Percentiles rank a stretch among this genome's conserved stretches.
Conservation (phyloP, 257 asterid species). For the Solanum pennellii region DNA sequence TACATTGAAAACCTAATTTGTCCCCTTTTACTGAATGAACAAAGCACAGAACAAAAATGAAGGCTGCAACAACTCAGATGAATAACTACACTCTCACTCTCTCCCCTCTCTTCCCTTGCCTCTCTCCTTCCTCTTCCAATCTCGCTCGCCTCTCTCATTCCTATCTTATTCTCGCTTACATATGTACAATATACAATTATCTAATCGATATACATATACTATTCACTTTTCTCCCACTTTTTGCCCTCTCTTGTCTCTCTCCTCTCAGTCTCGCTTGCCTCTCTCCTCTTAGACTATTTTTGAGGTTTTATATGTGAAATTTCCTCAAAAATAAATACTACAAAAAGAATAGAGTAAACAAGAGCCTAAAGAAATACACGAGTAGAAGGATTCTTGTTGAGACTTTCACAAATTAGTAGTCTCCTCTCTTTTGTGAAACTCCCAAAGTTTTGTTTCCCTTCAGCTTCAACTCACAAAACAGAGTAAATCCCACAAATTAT, state of each 20-base stretch:
- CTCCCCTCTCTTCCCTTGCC: rapidly evolving
- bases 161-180: no score
- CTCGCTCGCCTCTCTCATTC: no score
- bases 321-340: no score
- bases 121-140: no score
- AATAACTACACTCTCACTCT: neutral
- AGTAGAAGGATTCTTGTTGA: neutral
- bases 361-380: neutral
- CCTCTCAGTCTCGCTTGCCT: no score
- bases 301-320: no score
- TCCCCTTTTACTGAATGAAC: neutral
- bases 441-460: neutral
- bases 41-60: neutral
- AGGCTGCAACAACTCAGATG: neutral
- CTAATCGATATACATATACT: no score
- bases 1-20: neutral
- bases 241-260: no score
- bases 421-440: neutral
- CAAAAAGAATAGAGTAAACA: no score
- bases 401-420: neutral
- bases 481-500: neutral
- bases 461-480: neutral
- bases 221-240: no score
- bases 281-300: no score
- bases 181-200: no score